phyloP scores from a whole-genome alignment of 2,329 filamentous ascomycete genomes.

The Aspergillus sojae region DNA sequence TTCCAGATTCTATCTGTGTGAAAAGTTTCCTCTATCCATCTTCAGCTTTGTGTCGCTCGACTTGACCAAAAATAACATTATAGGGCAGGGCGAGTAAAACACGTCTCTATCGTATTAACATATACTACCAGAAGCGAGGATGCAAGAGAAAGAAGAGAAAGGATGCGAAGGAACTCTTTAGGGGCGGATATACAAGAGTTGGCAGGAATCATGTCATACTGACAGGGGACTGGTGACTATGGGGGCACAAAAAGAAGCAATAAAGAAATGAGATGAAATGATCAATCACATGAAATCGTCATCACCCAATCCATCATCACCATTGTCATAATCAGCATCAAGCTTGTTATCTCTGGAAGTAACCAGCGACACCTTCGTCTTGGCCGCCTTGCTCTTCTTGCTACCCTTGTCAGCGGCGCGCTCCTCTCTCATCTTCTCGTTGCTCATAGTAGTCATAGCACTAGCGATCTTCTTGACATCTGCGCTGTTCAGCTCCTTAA shows the following conservation, averaged over 20 bases:
- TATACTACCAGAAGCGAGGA: background rate
- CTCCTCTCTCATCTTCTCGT: constrained; percentile 99
- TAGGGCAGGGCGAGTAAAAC: background rate
- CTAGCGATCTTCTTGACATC: constrained; percentile 97
- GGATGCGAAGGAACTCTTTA: constrained; percentile 2
- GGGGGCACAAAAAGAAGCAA: constrained; percentile 4
- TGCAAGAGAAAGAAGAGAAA: background rate
- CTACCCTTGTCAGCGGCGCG: constrained; percentile 89
- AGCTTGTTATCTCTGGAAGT: constrained; percentile 59
- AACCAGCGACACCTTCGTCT: constrained; percentile 86
- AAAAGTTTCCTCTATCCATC: background rate
- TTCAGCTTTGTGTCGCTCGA: background rate
- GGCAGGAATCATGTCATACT: constrained; percentile 3
- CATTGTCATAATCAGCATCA: constrained; percentile 76
- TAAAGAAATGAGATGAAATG: constrained; percentile 6
- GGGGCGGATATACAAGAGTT: constrained; percentile 12
- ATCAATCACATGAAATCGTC: constrained; percentile 52
- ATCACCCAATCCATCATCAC: constrained; percentile 76
- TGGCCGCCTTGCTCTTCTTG: constrained; percentile 96
- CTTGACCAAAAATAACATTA: constrained; percentile 14
- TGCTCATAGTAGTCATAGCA: constrained; percentile 82
- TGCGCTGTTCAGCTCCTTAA: constrained; percentile 83
- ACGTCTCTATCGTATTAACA: constrained; percentile 2
- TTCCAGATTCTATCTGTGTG: background rate
- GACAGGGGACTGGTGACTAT: constrained; percentile 6